These are phyloP conservation scores for Cutaneotrichosporon sp. DNA, from an alignment of 1,284 basidiomycete genomes.

Conservation along the genomic window DNA sequence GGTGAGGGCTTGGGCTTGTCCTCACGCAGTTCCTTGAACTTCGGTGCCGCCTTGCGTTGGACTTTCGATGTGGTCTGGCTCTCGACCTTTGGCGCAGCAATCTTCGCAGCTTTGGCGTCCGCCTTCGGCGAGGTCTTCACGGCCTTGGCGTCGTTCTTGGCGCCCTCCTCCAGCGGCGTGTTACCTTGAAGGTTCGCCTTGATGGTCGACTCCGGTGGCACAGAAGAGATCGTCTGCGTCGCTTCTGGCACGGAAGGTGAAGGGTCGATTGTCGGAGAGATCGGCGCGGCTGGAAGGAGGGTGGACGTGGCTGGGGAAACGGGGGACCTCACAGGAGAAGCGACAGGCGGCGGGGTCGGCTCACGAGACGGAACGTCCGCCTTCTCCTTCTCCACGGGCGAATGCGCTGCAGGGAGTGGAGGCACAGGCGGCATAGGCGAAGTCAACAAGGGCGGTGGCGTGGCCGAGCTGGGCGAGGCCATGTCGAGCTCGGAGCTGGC, in stretches of 20 bases:
- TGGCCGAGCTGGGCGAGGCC: neutral
- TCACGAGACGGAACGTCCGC: neutral
- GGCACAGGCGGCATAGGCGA: neutral
- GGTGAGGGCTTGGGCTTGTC: neutral
- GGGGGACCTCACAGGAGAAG: neutral
- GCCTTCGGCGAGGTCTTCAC: neutral
- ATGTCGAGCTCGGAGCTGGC: neutral
- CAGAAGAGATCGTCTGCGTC: constrained; percentile 10
- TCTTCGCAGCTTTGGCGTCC: neutral
- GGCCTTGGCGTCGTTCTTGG: neutral
- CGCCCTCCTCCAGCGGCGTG: neutral
- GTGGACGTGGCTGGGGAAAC: neutral
- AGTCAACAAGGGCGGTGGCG: neutral
- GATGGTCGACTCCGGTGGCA: neutral
- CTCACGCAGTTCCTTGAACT: neutral
- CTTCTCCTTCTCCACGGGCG: neutral
- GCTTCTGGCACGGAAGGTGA: constrained; percentile 4
- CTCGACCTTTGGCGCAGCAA: neutral
- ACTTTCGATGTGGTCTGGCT: neutral
- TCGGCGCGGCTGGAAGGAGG: neutral
- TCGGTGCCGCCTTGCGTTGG: neutral
- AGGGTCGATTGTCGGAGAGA: neutral
- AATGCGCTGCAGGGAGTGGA: neutral
- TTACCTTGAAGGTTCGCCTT: neutral
- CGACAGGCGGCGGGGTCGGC: neutral